Percentiles rank a stretch among this genome's conserved stretches.
phyloP scores from a whole-genome alignment of 768 basidiomycete genomes.

The Boletus vermiculosoides region DNA sequence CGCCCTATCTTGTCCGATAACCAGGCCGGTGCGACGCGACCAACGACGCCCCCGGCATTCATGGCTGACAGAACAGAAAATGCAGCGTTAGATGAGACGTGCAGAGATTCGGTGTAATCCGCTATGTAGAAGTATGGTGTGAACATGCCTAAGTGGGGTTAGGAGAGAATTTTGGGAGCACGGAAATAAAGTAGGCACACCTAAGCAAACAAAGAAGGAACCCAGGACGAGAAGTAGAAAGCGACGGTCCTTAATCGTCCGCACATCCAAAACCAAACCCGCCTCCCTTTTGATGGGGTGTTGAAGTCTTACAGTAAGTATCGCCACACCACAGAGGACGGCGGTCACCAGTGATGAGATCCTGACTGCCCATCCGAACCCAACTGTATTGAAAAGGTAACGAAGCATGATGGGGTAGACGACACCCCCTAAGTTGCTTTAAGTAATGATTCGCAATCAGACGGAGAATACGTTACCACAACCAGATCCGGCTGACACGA shows the following conservation, averaged over 20 bases:
- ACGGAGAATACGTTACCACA: conserved; percentile 40
- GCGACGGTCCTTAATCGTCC: conserved; percentile 44
- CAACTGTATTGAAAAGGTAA: conserved; percentile 50
- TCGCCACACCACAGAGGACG: conserved; percentile 45
- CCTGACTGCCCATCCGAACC: conserved; percentile 64
- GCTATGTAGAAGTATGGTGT: conserved; percentile 72
- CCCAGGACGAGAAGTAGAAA: conserved; percentile 55
- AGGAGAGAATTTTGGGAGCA: conserved; percentile 1
- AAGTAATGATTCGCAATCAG: conserved; percentile 20
- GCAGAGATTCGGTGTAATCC: conserved; percentile 48
- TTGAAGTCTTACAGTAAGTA: conserved; percentile 44
- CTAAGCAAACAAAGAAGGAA: conserved; percentile 58
- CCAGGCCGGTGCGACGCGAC: conserved; percentile 62
- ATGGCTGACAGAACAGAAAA: conserved; percentile 63
- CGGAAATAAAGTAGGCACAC: conserved; percentile 36
- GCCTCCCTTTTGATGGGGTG: conserved; percentile 17
- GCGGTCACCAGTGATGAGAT: conserved; percentile 52
- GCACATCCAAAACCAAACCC: conserved; percentile 22
- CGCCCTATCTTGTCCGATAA: conserved; percentile 64
- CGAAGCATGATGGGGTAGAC: conserved; percentile 67
- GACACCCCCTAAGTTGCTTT: conserved; percentile 52
- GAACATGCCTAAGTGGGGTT: conserved; percentile 52
- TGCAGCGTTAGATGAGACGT: conserved; percentile 38
- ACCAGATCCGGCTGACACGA: conserved; percentile 70
- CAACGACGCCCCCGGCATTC: conserved; percentile 66